Base-by-base conservation (phyloP, 139 green algal species). In the Trebouxia sp. region DNA sequence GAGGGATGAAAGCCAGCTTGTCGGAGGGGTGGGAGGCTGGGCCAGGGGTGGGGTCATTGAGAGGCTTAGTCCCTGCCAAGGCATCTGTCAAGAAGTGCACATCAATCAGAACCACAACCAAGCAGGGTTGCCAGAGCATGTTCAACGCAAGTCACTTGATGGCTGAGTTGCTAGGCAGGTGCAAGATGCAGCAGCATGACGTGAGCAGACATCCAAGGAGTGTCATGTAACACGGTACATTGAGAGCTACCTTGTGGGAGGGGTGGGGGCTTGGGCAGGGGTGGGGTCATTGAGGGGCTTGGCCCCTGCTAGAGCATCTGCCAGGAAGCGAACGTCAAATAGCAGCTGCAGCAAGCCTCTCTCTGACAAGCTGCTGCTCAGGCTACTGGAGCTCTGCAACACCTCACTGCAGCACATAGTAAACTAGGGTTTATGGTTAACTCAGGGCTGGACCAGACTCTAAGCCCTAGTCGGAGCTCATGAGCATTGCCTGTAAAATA, bases 31-130 rank as follows among this genome's bases (percentile, higher is more conserved):
- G 62, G 12, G 5, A 7, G 62, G n/a, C n/a, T n/a, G 32, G 62
- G 17, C 28, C 62, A 72, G 62, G 26, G 26, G 55, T 32, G 32
- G 62, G n/a, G 32, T 72, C 62, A 45, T 72, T 72, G 12, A 53
- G 26, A 28, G 91, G 91, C 67, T 82, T 43, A 1, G 88, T 90
- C 20, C 89, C 91, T 5, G 87, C 87, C 6, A 98, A 88, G 6
- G 94, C 86, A 65, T 94, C 87, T 5, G 78, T 43, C 43, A 97
- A 28, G 77, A 98, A 91, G 14, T 91, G 90, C 35, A 93, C 79
- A 75, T 98, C 96, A 47, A 98, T 89, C 22, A 98, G 82, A 69
- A 98, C 90, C 91, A 99, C 96, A 65, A 99, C 89, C 5, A 95
- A 81, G 32, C 93, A n/a, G n/a, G n/a, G n/a, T n/a, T n/a, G n/a